Conservation (phyloP, 2,329 filamentous ascomycete genomes). For the Clarireedia hainanense region DNA sequence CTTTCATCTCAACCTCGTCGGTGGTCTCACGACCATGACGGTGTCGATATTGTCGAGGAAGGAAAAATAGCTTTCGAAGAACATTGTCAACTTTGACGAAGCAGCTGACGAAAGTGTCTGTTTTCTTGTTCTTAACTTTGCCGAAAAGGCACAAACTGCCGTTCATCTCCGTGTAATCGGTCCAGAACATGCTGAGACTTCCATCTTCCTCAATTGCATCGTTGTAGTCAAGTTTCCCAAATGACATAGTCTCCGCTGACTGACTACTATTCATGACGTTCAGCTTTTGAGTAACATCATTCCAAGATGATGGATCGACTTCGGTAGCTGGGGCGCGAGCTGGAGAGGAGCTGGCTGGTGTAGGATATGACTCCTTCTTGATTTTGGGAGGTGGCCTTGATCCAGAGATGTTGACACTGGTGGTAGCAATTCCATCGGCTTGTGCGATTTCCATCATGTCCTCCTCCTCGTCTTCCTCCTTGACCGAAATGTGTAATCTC, state of each 20-base stretch:
- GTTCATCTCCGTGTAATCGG: conserved; percentile 88
- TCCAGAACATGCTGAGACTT: conserved; percentile 91
- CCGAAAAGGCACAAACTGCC: conserved; percentile 91
- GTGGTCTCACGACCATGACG: conserved; percentile 57
- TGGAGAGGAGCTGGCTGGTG: conserved; percentile 72
- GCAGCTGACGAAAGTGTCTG: conserved; percentile 72
- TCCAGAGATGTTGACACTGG: conserved; percentile 78
- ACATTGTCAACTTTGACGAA: conserved; percentile 97
- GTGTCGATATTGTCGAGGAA: conserved; percentile 67
- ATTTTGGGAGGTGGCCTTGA: conserved; percentile 70
- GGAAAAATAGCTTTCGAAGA: conserved; percentile 82
- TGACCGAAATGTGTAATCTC: conserved; percentile 51
- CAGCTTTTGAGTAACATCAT: conserved; percentile 73
- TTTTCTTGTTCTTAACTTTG: conserved; percentile 87
- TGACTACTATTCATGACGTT: conserved; percentile 77
- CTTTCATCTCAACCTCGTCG: conserved; percentile 75
- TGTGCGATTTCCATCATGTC: conserved; percentile 86
- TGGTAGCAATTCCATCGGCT: conserved; percentile 56
- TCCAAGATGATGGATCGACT: conserved; percentile 82
- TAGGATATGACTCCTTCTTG: conserved; percentile 60
- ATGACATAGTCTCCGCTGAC: conserved; percentile 49
- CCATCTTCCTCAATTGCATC: conserved; percentile 93
- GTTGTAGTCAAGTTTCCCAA: conserved; percentile 75
- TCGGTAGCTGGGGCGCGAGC: conserved; percentile 48
- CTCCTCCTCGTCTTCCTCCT: conserved; percentile 65